phyloP scores from a whole-genome alignment of 2,329 filamentous ascomycete genomes.

The Colletotrichum somersetense region DNA sequence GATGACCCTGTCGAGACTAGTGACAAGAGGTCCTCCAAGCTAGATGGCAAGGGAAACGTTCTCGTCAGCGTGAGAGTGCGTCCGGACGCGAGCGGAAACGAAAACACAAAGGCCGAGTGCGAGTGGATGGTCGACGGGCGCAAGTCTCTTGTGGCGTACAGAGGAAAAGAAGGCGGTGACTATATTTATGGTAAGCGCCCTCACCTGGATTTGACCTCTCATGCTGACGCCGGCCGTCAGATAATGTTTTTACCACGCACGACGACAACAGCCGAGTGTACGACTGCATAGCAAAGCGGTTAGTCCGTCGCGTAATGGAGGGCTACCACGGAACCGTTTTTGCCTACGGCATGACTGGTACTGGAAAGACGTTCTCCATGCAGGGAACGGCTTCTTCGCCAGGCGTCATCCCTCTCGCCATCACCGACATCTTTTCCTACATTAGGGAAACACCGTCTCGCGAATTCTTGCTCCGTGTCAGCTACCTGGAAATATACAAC shows the following conservation, averaged over 20 bases:
- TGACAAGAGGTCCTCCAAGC: slow-evolving; percentile 65
- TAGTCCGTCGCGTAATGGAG: slow-evolving; percentile 98
- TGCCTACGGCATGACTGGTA: slow-evolving; percentile 98
- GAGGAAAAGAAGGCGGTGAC: slow-evolving; percentile 90
- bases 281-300: slow-evolving; percentile 90
- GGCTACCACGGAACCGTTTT: slow-evolving; percentile 99
- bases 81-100: slow-evolving; percentile 79
- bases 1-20: slow-evolving; percentile 77
- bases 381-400: slow-evolving; percentile 96
- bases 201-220: too few relatives aligned
- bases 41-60: slow-evolving; percentile 91
- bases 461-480: slow-evolving; percentile 94
- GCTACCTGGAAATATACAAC: slow-evolving; percentile 99
- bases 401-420: slow-evolving; percentile 95
- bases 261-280: slow-evolving; percentile 97
- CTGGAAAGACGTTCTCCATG: slow-evolving; percentile 99
- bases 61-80: slow-evolving; percentile 94
- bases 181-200: slow-evolving; percentile 82
- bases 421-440: slow-evolving; percentile 99
- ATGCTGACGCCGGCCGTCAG: slow-evolving; percentile 59
- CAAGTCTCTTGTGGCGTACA: slow-evolving; percentile 83
- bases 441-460: slow-evolving; percentile 96
- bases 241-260: slow-evolving; percentile 95
- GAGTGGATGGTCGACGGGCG: slow-evolving; percentile 95
- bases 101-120: slow-evolving; percentile 72